Evolutionary conservation across 2,329 filamentous ascomycete genomes (phyloP).

Genomic region (Teratosphaeria destructans): DNA sequence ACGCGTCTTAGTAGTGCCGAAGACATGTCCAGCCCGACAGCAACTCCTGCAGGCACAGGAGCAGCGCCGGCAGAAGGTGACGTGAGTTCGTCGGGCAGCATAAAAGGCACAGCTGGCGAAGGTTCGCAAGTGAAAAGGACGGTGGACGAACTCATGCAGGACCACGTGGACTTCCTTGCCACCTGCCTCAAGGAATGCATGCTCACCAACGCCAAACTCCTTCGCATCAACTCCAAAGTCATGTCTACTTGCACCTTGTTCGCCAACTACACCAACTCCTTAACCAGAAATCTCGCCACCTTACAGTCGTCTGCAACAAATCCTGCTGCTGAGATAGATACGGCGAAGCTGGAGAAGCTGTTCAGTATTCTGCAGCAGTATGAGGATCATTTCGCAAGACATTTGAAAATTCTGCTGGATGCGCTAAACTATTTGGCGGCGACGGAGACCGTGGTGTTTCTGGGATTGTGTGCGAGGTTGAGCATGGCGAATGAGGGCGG

Average conservation of each 20-base stretch:
- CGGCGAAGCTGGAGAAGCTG: constrained; percentile 58
- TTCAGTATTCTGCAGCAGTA: constrained; percentile 84
- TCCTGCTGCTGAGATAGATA: constrained; percentile 40
- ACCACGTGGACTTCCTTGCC: constrained; percentile 95
- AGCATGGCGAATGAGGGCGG: constrained; percentile 69
- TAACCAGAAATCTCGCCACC: constrained; percentile 67
- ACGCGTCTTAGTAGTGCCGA: constrained; percentile 47
- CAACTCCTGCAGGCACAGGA: not conserved
- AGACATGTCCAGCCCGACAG: not conserved
- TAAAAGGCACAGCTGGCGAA: constrained; percentile 28
- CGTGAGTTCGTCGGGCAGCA: not conserved
- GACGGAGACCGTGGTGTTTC: constrained; percentile 87
- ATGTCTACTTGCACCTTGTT: constrained; percentile 95
- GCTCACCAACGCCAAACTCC: constrained; percentile 89
- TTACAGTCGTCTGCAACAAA: constrained; percentile 69
- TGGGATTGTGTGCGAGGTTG: constrained; percentile 75
- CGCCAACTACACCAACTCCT: constrained; percentile 75
- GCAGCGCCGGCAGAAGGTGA: not conserved
- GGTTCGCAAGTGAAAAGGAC: constrained; percentile 47
- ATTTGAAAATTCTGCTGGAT: constrained; percentile 87
- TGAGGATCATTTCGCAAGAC: constrained; percentile 83
- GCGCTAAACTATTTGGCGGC: constrained; percentile 95
- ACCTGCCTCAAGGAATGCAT: constrained; percentile 98
- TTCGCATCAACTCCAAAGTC: constrained; percentile 92
- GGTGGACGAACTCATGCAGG: constrained; percentile 96